phyloP scores from a whole-genome alignment of 768 basidiomycete genomes.

The Tylopilus balloui region DNA sequence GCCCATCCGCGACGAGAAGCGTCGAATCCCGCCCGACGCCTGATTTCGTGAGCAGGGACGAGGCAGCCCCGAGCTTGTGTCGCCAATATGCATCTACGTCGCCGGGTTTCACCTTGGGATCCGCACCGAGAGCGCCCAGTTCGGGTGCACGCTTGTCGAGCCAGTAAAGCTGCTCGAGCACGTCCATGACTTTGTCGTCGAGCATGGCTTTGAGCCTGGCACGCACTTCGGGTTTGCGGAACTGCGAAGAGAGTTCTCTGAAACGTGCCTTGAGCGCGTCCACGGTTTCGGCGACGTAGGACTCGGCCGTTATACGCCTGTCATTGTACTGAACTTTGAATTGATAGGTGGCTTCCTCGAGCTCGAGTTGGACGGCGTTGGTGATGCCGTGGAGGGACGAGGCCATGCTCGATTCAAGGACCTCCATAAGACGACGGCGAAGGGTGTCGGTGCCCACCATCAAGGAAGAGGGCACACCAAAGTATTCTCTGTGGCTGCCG shows the following conservation, averaged over 20 bases:
- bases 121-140: conserved; percentile 62
- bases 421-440: conserved; percentile 89
- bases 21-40: conserved; percentile 95
- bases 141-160: conserved; percentile 81
- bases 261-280: conserved; percentile 88
- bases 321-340: conserved; percentile 99
- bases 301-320: conserved; percentile 88
- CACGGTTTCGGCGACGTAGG: conserved; percentile 96
- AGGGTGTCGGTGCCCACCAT: conserved; percentile 93
- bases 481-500: conserved; percentile 54
- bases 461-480: conserved; percentile 56
- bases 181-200: conserved; percentile 95
- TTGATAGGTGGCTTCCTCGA: conserved; percentile 96
- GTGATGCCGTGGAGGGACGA: conserved; percentile 93
- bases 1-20: conserved; percentile 87
- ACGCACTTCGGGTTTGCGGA: conserved; percentile 86
- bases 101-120: conserved; percentile 64
- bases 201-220: conserved; percentile 87
- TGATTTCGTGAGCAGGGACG: conserved; percentile 89
- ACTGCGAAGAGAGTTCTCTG: conserved; percentile 78
- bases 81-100: conserved; percentile 90
- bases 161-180: conserved; percentile 97
- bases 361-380: conserved; percentile 94
- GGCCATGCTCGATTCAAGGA: conserved; percentile 96
- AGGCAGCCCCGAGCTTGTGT: conserved; percentile 94